phyloP scores from a whole-genome alignment of 768 basidiomycete species.

The Chalciporus sphaerocephalus region DNA sequence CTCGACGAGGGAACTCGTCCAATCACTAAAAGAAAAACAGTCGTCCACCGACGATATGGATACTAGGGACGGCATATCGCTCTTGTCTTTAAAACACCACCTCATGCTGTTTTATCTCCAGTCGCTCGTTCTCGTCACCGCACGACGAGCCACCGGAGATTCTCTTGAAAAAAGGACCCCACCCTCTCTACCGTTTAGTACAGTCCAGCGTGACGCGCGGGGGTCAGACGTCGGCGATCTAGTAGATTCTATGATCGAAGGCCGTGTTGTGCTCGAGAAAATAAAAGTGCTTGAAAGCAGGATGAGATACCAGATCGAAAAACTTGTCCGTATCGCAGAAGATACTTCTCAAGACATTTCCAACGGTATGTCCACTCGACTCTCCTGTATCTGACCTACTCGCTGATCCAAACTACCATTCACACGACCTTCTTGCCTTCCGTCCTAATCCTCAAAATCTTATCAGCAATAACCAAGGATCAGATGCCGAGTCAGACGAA shows the following conservation, averaged over 20 bases:
- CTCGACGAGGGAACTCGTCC: constrained; percentile 54
- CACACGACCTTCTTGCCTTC: constrained; percentile 84
- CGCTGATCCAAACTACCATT: constrained; percentile 1
- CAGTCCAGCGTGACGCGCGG: constrained; percentile 45
- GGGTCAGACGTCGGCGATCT: constrained; percentile 67
- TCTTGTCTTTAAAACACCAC: constrained; percentile 85
- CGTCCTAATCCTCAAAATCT: constrained; percentile 84
- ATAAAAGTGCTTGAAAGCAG: constrained; percentile 76
- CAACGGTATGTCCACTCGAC: constrained; percentile 49
- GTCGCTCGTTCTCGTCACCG: constrained; percentile 67
- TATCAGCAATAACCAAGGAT: constrained; percentile 37
- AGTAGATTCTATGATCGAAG: constrained; percentile 75
- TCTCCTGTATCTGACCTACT: background rate
- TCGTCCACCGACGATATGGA: constrained; percentile 38
- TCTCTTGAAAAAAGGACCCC: constrained; percentile 49
- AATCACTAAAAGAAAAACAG: constrained; percentile 46
- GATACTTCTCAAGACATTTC: constrained; percentile 44
- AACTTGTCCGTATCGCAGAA: constrained; percentile 75
- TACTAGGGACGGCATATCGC: constrained; percentile 78
- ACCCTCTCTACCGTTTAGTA: constrained; percentile 50
- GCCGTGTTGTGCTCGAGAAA: constrained; percentile 84
- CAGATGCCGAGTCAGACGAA: constrained; percentile 32
- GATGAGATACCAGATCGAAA: constrained; percentile 95
- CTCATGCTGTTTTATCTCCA: constrained; percentile 82
- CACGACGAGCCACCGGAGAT: constrained; percentile 68